Percentiles rank a stretch among this genome's conserved stretches.
Conservation (phyloP, 148 eudicot species). For the Rheum nobile region DNA sequence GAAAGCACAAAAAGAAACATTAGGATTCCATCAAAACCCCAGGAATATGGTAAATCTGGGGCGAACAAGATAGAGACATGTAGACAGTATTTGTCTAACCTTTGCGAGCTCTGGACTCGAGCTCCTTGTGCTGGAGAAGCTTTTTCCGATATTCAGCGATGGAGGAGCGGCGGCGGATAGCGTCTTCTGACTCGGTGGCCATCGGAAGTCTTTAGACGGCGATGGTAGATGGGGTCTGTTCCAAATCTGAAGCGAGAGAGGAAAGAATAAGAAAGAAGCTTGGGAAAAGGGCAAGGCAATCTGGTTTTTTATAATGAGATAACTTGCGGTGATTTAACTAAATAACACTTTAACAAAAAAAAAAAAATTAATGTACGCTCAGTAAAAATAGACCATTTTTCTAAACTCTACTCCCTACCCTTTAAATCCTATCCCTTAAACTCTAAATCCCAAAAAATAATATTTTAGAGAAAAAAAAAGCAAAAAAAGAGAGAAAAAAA, state of each 20-base stretch:
- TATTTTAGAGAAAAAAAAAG: no score
- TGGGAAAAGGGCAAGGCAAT: background rate
- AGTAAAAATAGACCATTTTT: no score
- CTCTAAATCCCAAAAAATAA: no score
- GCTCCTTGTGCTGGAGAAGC: slow-evolving; percentile 65
- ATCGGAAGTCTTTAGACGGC: slow-evolving; percentile 9
- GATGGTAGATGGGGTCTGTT: background rate
- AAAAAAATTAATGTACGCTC: no score
- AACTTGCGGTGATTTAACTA: no score
- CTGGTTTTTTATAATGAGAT: background rate
- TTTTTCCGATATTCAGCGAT: slow-evolving; percentile 59
- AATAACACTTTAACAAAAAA: no score
- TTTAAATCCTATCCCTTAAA: no score
- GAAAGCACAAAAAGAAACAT: background rate
- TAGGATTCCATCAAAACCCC: background rate
- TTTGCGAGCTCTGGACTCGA: slow-evolving; percentile 65
- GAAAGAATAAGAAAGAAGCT: background rate
- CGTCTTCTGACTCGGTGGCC: slow-evolving; percentile 55
- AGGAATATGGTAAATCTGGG: background rate
- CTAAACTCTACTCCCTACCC: no score
- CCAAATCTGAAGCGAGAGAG: background rate
- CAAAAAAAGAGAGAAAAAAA: no score
- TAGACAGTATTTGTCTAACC: slow-evolving; percentile 21
- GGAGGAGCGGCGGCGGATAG: slow-evolving; percentile 49
- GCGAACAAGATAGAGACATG: background rate